phyloP scores from a whole-genome alignment of 2,329 filamentous ascomycete species.

The Zymoseptoria ardabiliae region DNA sequence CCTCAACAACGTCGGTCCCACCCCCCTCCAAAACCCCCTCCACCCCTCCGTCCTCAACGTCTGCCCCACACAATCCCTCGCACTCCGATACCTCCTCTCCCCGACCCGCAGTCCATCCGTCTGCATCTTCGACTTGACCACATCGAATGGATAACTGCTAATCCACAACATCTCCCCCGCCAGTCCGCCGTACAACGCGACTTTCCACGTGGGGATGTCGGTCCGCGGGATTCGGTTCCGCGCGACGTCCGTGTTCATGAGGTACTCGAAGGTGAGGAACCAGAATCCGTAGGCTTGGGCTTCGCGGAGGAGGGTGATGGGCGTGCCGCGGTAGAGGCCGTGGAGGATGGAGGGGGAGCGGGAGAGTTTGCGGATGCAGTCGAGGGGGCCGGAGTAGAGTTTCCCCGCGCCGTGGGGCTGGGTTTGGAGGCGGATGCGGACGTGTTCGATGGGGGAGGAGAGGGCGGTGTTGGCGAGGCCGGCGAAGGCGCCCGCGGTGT shows the following conservation, averaged over 20 bases:
- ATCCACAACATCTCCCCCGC: conserved; percentile 94
- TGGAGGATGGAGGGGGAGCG: conserved; percentile 58
- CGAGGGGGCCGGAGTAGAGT: conserved; percentile 76
- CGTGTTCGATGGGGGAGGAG: conserved; percentile 90
- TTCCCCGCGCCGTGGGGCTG: conserved; percentile 78
- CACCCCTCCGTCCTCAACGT: conserved; percentile 70
- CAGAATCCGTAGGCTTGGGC: conserved; percentile 91
- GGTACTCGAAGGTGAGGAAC: conserved; percentile 91
- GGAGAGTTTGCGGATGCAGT: conserved; percentile 82
- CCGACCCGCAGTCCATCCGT: conserved; percentile 74
- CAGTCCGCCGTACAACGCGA: conserved; percentile 85
- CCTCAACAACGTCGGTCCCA: conserved; percentile 81
- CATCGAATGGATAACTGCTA: conserved; percentile 88
- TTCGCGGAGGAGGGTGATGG: conserved; percentile 80
- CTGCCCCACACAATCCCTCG: conserved; percentile 84
- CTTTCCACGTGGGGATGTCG: conserved; percentile 74
- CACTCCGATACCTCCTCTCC: conserved; percentile 64
- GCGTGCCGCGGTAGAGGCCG: conserved; percentile 80
- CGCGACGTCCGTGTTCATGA: conserved; percentile 84
- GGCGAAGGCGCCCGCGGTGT: conserved; percentile 81
- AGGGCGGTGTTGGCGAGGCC: conserved; percentile 83
- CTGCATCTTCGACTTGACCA: conserved; percentile 99
- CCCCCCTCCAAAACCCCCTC: conserved; percentile 88
- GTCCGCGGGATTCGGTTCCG: conserved; percentile 69
- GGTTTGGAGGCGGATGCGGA: conserved; percentile 90